Conservation (phyloP, 306 rosid genomes). For the Crataegus laevigata region DNA sequence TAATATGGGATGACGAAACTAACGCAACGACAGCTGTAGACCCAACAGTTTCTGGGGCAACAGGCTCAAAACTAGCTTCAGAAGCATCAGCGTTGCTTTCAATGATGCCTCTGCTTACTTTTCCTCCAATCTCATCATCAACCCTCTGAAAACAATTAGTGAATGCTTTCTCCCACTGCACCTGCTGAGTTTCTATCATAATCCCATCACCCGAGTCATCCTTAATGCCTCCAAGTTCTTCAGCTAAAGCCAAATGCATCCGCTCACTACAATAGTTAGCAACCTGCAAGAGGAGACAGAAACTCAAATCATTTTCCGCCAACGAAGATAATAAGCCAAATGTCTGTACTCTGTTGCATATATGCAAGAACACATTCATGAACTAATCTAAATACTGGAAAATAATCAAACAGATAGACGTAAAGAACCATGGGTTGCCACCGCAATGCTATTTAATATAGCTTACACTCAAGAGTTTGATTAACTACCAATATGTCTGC, state of each 20-base stretch:
- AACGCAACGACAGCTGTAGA: constrained; percentile 54
- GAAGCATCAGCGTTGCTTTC: constrained; percentile 16
- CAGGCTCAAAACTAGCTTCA: constrained; percentile 16
- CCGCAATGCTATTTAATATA: not conserved
- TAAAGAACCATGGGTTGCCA: not conserved
- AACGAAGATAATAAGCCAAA: not conserved
- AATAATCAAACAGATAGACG: not conserved
- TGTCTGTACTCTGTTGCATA: not conserved
- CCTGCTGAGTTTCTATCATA: constrained; percentile 22
- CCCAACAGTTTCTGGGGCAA: constrained; percentile 57
- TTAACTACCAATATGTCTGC: not conserved
- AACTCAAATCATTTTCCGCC: not conserved
- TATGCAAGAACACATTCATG: not conserved
- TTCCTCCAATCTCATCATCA: constrained; percentile 50
- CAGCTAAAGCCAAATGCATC: constrained; percentile 43
- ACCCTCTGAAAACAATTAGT: constrained; percentile 38
- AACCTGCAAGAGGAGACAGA: constrained; percentile 29
- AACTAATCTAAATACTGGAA: not conserved
- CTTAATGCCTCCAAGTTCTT: constrained; percentile 30
- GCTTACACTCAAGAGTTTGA: not conserved
- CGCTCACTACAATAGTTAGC: constrained; percentile 51
- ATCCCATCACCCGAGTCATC: constrained; percentile 18
- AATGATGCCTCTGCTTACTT: constrained; percentile 9
- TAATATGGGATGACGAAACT: constrained; percentile 47
- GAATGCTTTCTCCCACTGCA: constrained; percentile 41